Evolutionary conservation across 129 eudicot genomes (phyloP).

Genomic region (Mikania micrantha): DNA sequence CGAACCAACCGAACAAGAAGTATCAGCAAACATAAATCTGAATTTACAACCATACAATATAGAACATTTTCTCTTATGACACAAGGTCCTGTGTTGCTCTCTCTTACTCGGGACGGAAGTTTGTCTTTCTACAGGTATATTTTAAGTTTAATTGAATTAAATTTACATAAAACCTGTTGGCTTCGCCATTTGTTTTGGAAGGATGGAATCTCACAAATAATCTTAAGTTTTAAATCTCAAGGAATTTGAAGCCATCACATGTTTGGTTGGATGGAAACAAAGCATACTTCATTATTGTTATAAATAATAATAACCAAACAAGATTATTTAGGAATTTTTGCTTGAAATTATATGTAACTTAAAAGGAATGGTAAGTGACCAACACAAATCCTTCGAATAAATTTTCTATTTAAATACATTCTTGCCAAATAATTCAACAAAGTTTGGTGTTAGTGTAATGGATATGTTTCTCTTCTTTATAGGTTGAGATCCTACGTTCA

Average conservation of each 20-base stretch:
- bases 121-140: conserved; percentile 82
- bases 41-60: conserved; percentile 75
- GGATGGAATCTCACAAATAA: not conserved
- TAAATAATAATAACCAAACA: no score
- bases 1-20: conserved; percentile 64
- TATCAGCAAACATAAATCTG: conserved; percentile 56
- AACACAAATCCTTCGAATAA: no score
- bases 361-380: no score
- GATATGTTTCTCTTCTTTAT: no score
- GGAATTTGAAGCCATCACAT: not conserved
- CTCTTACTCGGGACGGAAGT: conserved; percentile 80
- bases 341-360: no score
- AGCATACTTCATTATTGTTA: not conserved
- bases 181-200: not conserved
- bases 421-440: no score
- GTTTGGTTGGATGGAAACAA: not conserved
- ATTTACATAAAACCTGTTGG: not conserved
- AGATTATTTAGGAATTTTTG: no score
- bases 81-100: conserved; percentile 85
- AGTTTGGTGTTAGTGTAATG: no score
- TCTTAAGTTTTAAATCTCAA: not conserved
- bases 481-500: no score
- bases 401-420: no score
- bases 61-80: conserved; percentile 84
- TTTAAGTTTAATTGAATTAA: not conserved